These are phyloP conservation scores for Castanopsis chinensis DNA, from an alignment of 306 rosid species.

Conservation along the genomic window DNA sequence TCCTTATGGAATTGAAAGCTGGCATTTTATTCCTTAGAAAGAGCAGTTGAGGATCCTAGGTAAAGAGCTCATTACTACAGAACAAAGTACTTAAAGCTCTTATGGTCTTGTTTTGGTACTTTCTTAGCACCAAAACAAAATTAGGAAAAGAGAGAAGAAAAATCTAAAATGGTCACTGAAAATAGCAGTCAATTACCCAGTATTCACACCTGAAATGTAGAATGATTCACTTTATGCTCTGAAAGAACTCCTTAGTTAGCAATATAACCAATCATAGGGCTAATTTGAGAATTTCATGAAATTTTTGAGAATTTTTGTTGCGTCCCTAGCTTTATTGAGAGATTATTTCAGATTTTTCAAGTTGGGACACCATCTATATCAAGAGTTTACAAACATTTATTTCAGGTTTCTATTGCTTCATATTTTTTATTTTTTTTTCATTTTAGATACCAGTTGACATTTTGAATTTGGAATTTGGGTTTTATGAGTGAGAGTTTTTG, in stretches of 20 bases:
- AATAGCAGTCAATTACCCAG: not conserved
- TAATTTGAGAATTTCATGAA: too few relatives aligned
- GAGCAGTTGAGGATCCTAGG: not conserved
- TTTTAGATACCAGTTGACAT: too few relatives aligned
- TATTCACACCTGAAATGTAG: not conserved
- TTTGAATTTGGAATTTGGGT: too few relatives aligned
- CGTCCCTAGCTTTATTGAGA: too few relatives aligned
- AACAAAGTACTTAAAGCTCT: not conserved
- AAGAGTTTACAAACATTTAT: too few relatives aligned
- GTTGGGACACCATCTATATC: too few relatives aligned
- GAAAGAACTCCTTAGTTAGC: not conserved
- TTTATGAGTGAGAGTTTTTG: too few relatives aligned
- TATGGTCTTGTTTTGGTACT: not conserved
- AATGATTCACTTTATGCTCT: not conserved
- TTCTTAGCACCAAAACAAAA: not conserved
- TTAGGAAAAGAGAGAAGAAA: not conserved
- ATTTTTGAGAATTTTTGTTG: too few relatives aligned
- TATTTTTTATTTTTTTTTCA: too few relatives aligned
- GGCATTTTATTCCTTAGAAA: not conserved
- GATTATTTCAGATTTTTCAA: too few relatives aligned
- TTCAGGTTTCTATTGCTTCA: too few relatives aligned
- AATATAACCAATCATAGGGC: too few relatives aligned
- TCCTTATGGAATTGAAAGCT: not conserved
- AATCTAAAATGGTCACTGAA: not conserved
- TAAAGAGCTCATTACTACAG: not conserved